A percentile compares a stretch with the other conserved stretches of the same genome.
These are phyloP conservation scores for Verticillium isaacii DNA, from an alignment of 2,329 filamentous ascomycete species.

Conservation along the genomic window DNA sequence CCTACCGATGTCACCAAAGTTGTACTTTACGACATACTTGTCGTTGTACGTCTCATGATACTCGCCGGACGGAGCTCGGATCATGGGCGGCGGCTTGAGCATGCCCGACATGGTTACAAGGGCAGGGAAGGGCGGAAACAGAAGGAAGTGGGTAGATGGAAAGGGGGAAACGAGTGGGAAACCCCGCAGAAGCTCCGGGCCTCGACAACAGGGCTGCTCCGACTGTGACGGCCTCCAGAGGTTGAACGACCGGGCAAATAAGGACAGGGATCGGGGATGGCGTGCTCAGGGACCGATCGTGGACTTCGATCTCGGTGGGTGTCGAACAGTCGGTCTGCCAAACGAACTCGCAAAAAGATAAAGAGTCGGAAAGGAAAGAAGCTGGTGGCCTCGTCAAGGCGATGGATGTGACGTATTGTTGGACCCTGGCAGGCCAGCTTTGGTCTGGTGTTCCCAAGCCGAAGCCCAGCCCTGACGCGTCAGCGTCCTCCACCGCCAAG, in stretches of 20 bases:
- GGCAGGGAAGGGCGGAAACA: not conserved
- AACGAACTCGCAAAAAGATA: not conserved
- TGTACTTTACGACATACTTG: constrained; percentile 35
- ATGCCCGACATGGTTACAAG: not conserved
- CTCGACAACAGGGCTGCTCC: not conserved
- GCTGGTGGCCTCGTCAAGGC: not conserved
- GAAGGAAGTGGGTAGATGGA: not conserved
- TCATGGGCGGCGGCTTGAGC: not conserved
- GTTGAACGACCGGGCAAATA: not conserved
- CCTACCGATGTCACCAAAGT: constrained; percentile 28
- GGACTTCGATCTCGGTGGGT: not conserved
- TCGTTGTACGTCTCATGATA: constrained; percentile 21
- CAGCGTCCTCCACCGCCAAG: not conserved
- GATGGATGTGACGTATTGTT: not conserved
- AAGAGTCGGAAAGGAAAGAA: not conserved
- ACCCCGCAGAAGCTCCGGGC: not conserved
- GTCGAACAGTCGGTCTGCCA: not conserved
- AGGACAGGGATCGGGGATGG: not conserved
- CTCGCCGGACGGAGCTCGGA: not conserved
- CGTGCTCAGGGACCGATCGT: not conserved
- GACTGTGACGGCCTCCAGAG: not conserved
- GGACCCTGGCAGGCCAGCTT: not conserved
- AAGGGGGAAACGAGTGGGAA: not conserved
- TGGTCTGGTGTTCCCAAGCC: not conserved
- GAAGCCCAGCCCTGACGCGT: not conserved